A percentile compares a stretch with the other conserved stretches of the same genome.
Conservation (phyloP, 495 filamentous ascomycete genomes). For the Penicillium cataractarum region DNA sequence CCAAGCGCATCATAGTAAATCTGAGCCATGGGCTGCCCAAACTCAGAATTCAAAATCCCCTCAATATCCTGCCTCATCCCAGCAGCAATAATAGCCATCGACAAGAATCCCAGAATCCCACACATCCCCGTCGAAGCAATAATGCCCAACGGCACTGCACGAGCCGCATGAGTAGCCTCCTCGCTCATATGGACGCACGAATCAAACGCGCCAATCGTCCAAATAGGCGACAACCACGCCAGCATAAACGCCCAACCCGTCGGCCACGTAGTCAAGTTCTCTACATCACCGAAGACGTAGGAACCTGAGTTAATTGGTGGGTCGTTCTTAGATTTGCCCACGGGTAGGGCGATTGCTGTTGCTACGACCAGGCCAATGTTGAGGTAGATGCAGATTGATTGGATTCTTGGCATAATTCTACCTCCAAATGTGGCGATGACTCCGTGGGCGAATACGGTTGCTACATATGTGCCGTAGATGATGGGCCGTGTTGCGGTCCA, state of each 20-base stretch:
- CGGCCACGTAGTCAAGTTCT: slow-evolving; percentile 65
- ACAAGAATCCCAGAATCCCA: slow-evolving; percentile 58
- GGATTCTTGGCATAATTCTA: slow-evolving; percentile 68
- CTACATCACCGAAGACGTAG: slow-evolving; percentile 44
- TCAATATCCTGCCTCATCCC: slow-evolving; percentile 43
- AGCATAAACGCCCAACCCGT: slow-evolving; percentile 67
- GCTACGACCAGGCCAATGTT: slow-evolving; percentile 67
- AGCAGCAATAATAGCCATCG: slow-evolving; percentile 49
- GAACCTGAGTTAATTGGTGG: slow-evolving; percentile 40
- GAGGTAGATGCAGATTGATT: slow-evolving; percentile 63
- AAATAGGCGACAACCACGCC: slow-evolving; percentile 66
- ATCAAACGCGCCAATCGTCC: slow-evolving; percentile 64
- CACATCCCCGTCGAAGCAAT: slow-evolving; percentile 46
- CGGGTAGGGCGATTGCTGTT: slow-evolving; percentile 66
- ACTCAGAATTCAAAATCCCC: slow-evolving; percentile 35
- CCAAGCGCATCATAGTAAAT: slow-evolving; percentile 53
- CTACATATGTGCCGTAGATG: slow-evolving; percentile 66
- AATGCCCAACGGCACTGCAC: slow-evolving; percentile 65
- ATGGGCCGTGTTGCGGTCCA: slow-evolving; percentile 63
- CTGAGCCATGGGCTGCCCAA: slow-evolving; percentile 54
- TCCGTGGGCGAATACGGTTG: slow-evolving; percentile 60
- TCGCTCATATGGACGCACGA: slow-evolving; percentile 65
- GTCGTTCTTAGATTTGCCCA: slow-evolving; percentile 49
- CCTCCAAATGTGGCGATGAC: slow-evolving; percentile 56
- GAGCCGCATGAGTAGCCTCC: slow-evolving; percentile 64